These are phyloP conservation scores for Arachis stenosperma DNA, from an alignment of 306 rosid genomes.

Conservation along the genomic window DNA sequence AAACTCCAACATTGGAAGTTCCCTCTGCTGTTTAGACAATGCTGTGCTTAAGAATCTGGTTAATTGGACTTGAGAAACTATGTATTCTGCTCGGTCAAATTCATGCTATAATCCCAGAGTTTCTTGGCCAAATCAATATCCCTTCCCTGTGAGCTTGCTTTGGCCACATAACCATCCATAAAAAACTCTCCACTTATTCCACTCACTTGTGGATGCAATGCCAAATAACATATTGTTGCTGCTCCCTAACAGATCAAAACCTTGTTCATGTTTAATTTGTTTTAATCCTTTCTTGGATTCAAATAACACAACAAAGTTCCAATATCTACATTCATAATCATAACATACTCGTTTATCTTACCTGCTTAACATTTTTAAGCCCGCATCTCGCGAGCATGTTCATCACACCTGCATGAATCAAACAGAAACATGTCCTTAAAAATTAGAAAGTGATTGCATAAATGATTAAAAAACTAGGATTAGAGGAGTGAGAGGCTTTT, in stretches of 20 bases:
- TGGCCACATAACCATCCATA: conserved; percentile 48
- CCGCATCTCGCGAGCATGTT: conserved; percentile 45
- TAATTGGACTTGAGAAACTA: not conserved
- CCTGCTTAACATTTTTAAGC: conserved; percentile 48
- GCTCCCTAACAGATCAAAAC: conserved; percentile 56
- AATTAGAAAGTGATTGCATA: too few relatives aligned
- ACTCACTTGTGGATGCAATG: conserved; percentile 62
- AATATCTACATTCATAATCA: not conserved
- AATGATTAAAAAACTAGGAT: too few relatives aligned
- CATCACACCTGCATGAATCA: conserved; percentile 42
- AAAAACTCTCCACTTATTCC: conserved; percentile 72
- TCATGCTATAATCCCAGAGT: conserved; percentile 71
- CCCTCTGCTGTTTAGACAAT: too few relatives aligned
- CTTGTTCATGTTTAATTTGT: not conserved
- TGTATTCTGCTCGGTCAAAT: conserved; percentile 26
- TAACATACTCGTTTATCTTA: conserved; percentile 22
- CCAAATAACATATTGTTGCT: conserved; percentile 69
- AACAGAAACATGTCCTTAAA: too few relatives aligned
- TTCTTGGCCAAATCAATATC: conserved; percentile 62
- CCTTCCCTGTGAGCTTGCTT: conserved; percentile 49
- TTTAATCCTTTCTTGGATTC: not conserved
- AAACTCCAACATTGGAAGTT: too few relatives aligned
- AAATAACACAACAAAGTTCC: not conserved
- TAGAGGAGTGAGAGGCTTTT: too few relatives aligned
- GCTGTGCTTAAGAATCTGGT: too few relatives aligned